These are phyloP conservation scores for Penicillium aurantiogriseum DNA, from an alignment of 2,329 filamentous ascomycete species.

Conservation along the genomic window DNA sequence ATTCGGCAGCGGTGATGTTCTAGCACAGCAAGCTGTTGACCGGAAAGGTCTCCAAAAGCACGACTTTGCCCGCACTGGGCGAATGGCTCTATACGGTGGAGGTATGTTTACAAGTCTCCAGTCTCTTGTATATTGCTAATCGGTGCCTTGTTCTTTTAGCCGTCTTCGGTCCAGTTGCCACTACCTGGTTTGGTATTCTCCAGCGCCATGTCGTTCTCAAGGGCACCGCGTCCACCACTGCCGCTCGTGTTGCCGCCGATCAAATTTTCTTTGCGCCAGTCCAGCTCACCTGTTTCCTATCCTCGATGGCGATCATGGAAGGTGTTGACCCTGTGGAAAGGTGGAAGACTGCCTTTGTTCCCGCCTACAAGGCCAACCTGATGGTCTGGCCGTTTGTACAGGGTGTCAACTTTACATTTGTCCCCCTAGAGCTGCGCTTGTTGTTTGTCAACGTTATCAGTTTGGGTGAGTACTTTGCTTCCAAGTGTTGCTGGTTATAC, in stretches of 20 bases:
- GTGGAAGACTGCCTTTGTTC: constrained; percentile 66
- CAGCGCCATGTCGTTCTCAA: constrained; percentile 66
- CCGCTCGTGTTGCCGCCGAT: constrained; percentile 75
- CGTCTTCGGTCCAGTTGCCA: constrained; percentile 84
- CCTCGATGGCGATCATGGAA: constrained; percentile 80
- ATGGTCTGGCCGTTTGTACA: constrained; percentile 86
- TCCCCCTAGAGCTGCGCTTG: constrained; percentile 79
- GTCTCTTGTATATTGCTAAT: not conserved
- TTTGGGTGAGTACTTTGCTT: constrained; percentile 52
- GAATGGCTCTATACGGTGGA: constrained; percentile 52
- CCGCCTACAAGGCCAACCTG: constrained; percentile 78
- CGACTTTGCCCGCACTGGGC: constrained; percentile 54
- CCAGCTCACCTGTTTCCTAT: constrained; percentile 78
- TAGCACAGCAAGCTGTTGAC: constrained; percentile 90
- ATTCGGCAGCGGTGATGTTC: constrained; percentile 86
- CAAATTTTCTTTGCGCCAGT: constrained; percentile 81
- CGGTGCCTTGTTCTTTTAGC: constrained; percentile 35
- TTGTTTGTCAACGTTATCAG: constrained; percentile 82
- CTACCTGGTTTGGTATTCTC: constrained; percentile 81
- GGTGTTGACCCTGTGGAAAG: constrained; percentile 66
- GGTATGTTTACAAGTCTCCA: constrained; percentile 33
- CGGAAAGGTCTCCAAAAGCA: constrained; percentile 74
- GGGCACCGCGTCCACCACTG: constrained; percentile 65
- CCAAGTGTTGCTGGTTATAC: not conserved
- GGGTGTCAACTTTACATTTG: constrained; percentile 79